phyloP scores from a whole-genome alignment of 345 rosid genomes.

The Angophora floribunda region DNA sequence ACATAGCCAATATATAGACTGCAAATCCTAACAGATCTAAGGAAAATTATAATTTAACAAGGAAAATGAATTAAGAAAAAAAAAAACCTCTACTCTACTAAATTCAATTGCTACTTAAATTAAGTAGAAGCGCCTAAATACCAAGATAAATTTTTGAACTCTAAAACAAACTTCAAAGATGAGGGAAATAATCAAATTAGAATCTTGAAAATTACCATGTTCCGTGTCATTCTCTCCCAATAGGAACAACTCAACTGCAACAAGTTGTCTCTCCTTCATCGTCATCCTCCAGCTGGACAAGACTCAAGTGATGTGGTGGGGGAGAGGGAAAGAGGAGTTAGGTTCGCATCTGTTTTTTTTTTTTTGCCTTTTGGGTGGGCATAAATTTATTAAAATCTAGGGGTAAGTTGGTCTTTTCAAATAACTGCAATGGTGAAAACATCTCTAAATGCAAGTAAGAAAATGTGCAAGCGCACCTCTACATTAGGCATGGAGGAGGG shows the following conservation, averaged over 20 bases:
- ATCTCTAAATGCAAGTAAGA: neutral
- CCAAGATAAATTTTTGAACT: neutral
- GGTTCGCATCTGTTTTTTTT: neutral
- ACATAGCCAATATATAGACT: neutral
- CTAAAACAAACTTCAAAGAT: neutral
- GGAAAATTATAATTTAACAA: neutral
- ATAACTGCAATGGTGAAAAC: neutral
- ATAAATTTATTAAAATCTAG: neutral
- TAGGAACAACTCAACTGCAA: neutral
- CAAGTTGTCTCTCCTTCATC: neutral
- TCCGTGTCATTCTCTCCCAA: neutral
- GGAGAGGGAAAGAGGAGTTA: neutral
- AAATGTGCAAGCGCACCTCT: neutral
- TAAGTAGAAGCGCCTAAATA: neutral
- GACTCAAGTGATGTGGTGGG: neutral
- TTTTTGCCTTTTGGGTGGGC: neutral
- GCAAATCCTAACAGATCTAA: neutral
- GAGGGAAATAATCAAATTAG: neutral
- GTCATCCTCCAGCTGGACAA: neutral
- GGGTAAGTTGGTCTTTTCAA: neutral
- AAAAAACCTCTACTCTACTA: neutral
- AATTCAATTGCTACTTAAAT: neutral
- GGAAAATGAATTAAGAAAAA: neutral
- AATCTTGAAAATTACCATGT: neutral
- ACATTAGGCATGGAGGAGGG: neutral